Percentiles rank a stretch among this genome's conserved stretches.
These are phyloP conservation scores for Erigeron philadelphicus DNA, from an alignment of 140 eudicot genomes.

Conservation along the genomic window DNA sequence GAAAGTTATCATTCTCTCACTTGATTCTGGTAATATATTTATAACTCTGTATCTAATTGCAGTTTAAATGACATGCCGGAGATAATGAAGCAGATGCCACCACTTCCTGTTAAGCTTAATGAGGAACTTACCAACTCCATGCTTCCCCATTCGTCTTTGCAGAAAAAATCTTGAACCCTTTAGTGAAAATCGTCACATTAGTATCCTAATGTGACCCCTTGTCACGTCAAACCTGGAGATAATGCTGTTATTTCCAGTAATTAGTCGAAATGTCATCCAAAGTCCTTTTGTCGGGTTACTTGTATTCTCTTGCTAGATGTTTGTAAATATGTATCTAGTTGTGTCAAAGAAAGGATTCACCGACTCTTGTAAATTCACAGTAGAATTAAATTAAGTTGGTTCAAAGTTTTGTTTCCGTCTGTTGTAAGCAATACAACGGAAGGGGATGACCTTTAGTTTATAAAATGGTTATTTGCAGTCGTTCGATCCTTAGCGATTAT, in stretches of 20 bases:
- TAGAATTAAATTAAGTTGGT: conserved; percentile 30
- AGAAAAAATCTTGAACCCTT: conserved; percentile 42
- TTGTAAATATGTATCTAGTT: conserved; percentile 36
- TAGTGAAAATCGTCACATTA: not conserved
- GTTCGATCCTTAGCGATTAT: no score
- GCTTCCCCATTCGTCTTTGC: conserved; percentile 56
- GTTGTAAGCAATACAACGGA: conserved; percentile 18
- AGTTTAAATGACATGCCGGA: conserved; percentile 70
- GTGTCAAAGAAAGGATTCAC: conserved; percentile 26
- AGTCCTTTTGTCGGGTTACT: conserved; percentile 8
- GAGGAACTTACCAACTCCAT: conserved; percentile 65
- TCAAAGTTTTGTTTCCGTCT: conserved; percentile 12
- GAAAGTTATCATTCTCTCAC: no score
- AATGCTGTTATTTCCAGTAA: conserved; percentile 19
- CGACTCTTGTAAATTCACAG: conserved; percentile 32
- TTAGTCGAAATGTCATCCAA: conserved; percentile 31
- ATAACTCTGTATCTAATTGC: conserved; percentile 25
- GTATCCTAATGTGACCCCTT: conserved; percentile 16
- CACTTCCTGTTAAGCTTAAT: conserved; percentile 77
- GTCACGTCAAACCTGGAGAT: conserved; percentile 29
- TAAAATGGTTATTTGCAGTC: not conserved
- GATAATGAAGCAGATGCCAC: conserved; percentile 87
- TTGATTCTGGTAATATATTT: no score
- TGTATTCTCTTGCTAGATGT: conserved; percentile 23
- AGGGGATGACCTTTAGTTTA: conserved; percentile 9